Evolutionary conservation across 2,329 filamentous ascomycete genomes (phyloP), one percentile per base, ranked within the genome.

Genomic region (Neoscytalidium dimidiatum): DNA sequence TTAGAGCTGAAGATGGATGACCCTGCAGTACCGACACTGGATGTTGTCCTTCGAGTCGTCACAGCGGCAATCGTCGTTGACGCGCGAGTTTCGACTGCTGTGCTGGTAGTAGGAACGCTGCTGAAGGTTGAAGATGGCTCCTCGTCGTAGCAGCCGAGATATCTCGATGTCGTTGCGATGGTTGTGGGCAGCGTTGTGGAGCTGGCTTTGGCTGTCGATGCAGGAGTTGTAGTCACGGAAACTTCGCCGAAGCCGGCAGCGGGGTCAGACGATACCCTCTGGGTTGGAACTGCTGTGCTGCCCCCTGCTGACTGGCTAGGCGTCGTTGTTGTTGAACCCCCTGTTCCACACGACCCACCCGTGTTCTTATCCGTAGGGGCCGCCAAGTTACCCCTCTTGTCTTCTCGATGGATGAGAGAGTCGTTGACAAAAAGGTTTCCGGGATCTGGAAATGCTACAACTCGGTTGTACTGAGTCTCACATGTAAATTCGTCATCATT

Each of bases 291-390:
- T 5, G 33, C 8, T 13, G 62, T 33, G 29, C 48, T 53, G 66
- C 64, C 79, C 79, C 53, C 77, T 70, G 69, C 79, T 76, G 73
- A 78, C 80, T 56, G 81, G 70, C 44, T 78, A 79, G 58, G 80
- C 82, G 62, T 79, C 70, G 11, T 60, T 35, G 43, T 78, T 76
- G 60, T 79, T 79, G 74, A 73, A 57, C 78, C 79, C 38, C 79
- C 72, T 14, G 68, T 68, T 26, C 74, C 71, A 70, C 78, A 80
- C 21, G 67, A 49, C 4, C 64, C 62, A n/a, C 67, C 66, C 6
- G 28, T 33, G 52, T 43, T 48, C 56, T 56, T 64, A 17, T 41
- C 38, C 38, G 38, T 41, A 62, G 23, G 35, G 51, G 23, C 57
- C 14, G 31, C 68, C 49, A 4, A 5, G 38, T 41, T 17, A 1